These are phyloP conservation scores for Physcia stellaris DNA, from an alignment of 495 filamentous ascomycete genomes.

Conservation along the genomic window DNA sequence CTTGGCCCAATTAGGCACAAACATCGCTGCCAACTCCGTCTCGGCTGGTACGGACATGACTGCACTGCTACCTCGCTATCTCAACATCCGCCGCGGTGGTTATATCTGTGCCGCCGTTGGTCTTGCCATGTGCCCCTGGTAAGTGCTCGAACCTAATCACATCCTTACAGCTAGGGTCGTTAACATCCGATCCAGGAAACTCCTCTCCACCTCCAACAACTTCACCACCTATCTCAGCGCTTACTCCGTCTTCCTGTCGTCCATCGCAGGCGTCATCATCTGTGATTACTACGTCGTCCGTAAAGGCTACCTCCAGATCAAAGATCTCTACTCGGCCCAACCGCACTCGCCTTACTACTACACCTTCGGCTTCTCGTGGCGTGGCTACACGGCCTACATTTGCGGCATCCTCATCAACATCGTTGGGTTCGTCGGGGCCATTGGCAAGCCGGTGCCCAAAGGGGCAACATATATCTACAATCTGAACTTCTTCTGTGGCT, in stretches of 20 bases:
- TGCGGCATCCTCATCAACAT: conserved; percentile 83
- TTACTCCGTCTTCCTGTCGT: conserved; percentile 90
- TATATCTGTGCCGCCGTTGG: conserved; percentile 79
- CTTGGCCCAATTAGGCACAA: conserved; percentile 81
- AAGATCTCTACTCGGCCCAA: conserved; percentile 63
- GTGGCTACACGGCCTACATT: conserved; percentile 73
- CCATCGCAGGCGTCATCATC: conserved; percentile 82
- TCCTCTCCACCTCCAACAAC: conserved; percentile 64
- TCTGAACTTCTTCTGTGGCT: conserved; percentile 79
- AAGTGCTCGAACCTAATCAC: conserved; percentile 8
- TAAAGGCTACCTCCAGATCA: conserved; percentile 65
- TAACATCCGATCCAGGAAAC: conserved; percentile 33
- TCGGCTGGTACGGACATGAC: conserved; percentile 88
- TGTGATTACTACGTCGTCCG: conserved; percentile 86
- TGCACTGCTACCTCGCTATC: conserved; percentile 69
- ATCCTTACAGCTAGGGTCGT: background rate
- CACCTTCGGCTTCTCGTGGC: conserved; percentile 63
- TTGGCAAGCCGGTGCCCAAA: conserved; percentile 55
- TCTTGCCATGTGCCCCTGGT: conserved; percentile 68
- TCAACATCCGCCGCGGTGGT: conserved; percentile 83
- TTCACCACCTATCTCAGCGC: conserved; percentile 93
- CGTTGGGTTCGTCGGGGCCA: conserved; percentile 77
- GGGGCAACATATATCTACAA: conserved; percentile 82
- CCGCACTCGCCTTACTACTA: conserved; percentile 58
- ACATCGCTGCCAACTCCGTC: conserved; percentile 85